Base-by-base conservation (phyloP, 129 eudicot species). In the Tanacetum coccineum region DNA sequence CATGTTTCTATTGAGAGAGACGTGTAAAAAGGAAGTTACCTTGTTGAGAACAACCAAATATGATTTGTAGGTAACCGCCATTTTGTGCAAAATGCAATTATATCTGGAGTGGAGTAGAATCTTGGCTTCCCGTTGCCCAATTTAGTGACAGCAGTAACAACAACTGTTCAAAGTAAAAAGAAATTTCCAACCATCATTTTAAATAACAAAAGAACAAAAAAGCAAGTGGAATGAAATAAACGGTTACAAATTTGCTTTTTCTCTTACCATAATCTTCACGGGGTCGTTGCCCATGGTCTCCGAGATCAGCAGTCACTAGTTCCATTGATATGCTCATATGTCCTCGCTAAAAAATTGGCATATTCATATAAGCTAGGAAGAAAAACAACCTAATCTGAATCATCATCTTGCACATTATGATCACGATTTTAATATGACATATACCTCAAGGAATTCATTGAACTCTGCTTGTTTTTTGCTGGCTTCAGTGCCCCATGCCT, bases 41-140 rank as follows among this genome's bases (percentile, higher is more conserved):
- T 88, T 79, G 98, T 88, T 51, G 96, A 93, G 68, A 93, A 86
- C 82, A 93, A 68, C 98, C 98, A 93, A 78, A 93, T 78, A 68
- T 93, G 95, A 80, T 93, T 93, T 68, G 98, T 88, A 39, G 98
- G 98, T 22, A 93, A 84, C 25, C 95, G 89, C 98, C 98, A 93
- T 73, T 88, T 77, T 76, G 96, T 85, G 77, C 98, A 93, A 74
- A 93, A 93, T 65, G 87, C 87, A 36, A 93, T 93, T 36, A 93
- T 65, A 32, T 88, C 96, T 18, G 98, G 92, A 68, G 98, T 93
- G 70, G 98, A 93, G 78, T 93, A 93, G 76, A 93, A 93, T 77
- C 71, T 83, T 52, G 98, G 98, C 74, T 89, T 93, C 78, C 96
- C 96, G 7, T 71, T 22, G 54, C 92, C 98, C 86, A 93, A 70